Conservation (phyloP, 169 alveolate species). For the Perkinsus chesapeaki region DNA sequence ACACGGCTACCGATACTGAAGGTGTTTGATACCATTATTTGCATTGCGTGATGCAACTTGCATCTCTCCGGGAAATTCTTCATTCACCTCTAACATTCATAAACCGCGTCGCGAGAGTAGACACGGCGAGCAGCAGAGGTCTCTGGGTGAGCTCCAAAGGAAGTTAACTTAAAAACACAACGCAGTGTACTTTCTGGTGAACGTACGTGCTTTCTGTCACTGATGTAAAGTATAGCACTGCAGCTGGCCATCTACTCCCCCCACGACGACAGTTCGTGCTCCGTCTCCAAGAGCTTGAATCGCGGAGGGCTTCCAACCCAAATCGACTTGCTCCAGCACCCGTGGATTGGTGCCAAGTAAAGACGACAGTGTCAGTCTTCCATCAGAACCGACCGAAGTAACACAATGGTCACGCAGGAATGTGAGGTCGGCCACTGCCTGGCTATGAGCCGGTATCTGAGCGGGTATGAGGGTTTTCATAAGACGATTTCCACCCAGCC, state of each 20-base stretch:
- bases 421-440: neutral
- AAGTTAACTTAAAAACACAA: too few species aligned
- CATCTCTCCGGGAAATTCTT: too few species aligned
- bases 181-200: neutral
- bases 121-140: too few species aligned
- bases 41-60: too few species aligned
- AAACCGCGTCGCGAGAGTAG: too few species aligned
- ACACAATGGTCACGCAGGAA: neutral
- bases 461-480: neutral
- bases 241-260: neutral
- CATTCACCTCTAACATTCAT: too few species aligned
- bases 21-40: too few species aligned
- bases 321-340: neutral
- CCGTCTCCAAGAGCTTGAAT: neutral
- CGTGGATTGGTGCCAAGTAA: neutral
- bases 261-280: neutral
- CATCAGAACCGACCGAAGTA: neutral
- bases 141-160: too few species aligned
- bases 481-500: neutral
- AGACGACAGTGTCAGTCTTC: neutral
- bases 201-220: neutral
- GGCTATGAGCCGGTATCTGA: neutral
- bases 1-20: too few species aligned
- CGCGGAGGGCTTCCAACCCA: slow-evolving; percentile 1
- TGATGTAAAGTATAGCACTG: neutral